These are phyloP conservation scores for Peronosclerospora sorghi DNA, from an alignment of 352 stramenopile species.

Conservation along the genomic window DNA sequence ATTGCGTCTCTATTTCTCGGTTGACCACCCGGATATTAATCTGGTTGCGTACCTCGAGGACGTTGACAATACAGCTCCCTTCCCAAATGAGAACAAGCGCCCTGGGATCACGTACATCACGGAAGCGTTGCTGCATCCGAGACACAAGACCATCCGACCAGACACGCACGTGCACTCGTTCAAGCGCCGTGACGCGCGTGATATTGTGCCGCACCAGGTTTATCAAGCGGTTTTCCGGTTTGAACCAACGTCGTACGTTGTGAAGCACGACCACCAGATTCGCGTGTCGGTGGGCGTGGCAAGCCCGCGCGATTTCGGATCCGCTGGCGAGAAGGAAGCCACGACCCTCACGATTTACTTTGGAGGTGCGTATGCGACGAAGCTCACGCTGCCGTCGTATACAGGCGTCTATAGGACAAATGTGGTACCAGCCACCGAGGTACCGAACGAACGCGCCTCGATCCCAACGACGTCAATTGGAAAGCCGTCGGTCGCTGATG, in stretches of 20 bases:
- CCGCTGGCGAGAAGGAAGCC: constrained; percentile 32
- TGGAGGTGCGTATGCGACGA: constrained; percentile 53
- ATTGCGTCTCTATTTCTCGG: constrained; percentile 73
- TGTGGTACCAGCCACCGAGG: constrained; percentile 33
- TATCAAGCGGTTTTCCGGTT: constrained; percentile 77
- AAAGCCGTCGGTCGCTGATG: constrained; percentile 31
- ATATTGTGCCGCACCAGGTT: constrained; percentile 49
- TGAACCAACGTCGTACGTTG: constrained; percentile 60
- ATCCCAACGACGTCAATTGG: constrained; percentile 14
- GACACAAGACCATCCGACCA: constrained; percentile 47
- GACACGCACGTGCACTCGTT: constrained; percentile 65
- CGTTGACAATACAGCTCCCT: constrained; percentile 54
- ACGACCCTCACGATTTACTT: constrained; percentile 69
- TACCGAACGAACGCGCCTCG: constrained; percentile 17
- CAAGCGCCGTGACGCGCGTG: constrained; percentile 37
- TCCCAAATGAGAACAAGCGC: constrained; percentile 76
- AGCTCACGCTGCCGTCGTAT: constrained; percentile 55
- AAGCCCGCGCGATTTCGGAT: constrained; percentile 44
- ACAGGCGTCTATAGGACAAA: constrained; percentile 49
- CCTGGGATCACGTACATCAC: constrained; percentile 73
- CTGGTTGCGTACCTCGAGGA: constrained; percentile 72
- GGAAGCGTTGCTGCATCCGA: constrained; percentile 57
- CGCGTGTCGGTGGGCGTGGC: constrained; percentile 58
- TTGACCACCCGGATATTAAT: constrained; percentile 49
- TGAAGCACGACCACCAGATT: constrained; percentile 70